Evolutionary conservation across 768 basidiomycete genomes (phyloP).

Genomic region (Paxillus ammoniavirescens): DNA sequence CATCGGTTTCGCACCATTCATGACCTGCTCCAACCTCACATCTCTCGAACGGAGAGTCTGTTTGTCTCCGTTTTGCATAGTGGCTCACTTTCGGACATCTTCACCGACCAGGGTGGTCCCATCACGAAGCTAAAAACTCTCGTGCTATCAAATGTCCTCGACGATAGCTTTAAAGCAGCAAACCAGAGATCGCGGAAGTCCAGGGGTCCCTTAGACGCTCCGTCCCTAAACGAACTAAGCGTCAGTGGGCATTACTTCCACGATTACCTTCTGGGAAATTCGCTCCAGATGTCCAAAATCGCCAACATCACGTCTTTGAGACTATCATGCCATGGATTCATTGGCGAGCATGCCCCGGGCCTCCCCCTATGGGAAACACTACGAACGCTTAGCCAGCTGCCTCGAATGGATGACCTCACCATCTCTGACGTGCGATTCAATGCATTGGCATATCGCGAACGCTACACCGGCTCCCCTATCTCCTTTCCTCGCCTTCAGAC

Average conservation of each 20-base stretch:
- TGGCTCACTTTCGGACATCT: background rate
- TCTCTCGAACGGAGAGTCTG: background rate
- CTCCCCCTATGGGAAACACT: background rate
- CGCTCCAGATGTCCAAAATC: background rate
- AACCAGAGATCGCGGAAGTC: background rate
- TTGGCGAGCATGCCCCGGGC: background rate
- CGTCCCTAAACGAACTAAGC: background rate
- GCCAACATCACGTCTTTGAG: background rate
- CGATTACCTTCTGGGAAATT: background rate
- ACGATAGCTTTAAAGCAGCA: background rate
- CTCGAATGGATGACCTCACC: background rate
- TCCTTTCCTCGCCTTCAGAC: background rate
- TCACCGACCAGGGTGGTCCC: background rate
- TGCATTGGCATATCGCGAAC: background rate
- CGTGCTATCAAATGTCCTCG: background rate
- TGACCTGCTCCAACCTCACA: background rate
- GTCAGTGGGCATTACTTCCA: background rate
- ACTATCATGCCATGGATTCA: background rate
- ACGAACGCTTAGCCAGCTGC: background rate
- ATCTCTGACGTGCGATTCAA: background rate
- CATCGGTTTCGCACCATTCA: background rate
- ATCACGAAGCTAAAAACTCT: background rate
- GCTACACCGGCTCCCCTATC: background rate
- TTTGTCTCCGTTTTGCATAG: background rate
- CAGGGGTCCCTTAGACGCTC: background rate